Evolutionary conservation across 371 early-diverging fungal species (phyloP).

Genomic region (Apophysomyces sp.): DNA sequence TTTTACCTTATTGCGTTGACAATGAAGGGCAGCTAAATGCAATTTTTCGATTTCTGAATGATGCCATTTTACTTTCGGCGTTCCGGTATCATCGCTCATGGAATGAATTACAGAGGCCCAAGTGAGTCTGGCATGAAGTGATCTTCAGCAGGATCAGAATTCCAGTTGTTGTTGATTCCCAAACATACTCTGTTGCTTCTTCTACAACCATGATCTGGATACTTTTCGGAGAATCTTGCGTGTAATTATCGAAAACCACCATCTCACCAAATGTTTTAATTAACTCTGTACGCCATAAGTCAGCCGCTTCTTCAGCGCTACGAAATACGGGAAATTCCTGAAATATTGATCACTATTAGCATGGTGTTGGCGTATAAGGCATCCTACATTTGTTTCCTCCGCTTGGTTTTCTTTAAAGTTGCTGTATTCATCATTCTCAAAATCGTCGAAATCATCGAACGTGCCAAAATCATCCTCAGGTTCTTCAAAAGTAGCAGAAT

Average conservation of each 20-base stretch:
- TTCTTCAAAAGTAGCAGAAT: neutral
- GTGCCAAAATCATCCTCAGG: neutral
- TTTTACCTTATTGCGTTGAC: neutral
- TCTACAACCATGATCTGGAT: neutral
- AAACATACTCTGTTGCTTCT: neutral
- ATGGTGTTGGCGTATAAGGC: neutral
- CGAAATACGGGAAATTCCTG: neutral
- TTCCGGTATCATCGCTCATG: neutral
- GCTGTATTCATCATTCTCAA: conserved; percentile 1
- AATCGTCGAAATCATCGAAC: conserved; percentile 31
- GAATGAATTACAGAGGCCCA: neutral
- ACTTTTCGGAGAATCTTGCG: neutral
- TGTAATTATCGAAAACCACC: neutral
- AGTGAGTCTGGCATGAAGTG: neutral
- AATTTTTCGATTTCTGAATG: neutral
- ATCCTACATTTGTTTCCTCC: neutral
- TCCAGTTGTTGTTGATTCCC: neutral
- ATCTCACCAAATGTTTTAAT: neutral
- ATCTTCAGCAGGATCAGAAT: neutral
- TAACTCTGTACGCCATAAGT: neutral
- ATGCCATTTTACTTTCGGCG: neutral
- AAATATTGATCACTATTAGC: neutral
- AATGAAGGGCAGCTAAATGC: neutral
- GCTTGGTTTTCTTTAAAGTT: neutral
- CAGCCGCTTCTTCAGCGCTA: neutral